phyloP scores from a whole-genome alignment of 2,329 filamentous ascomycete genomes.

The Bipolaris sorokiniana region DNA sequence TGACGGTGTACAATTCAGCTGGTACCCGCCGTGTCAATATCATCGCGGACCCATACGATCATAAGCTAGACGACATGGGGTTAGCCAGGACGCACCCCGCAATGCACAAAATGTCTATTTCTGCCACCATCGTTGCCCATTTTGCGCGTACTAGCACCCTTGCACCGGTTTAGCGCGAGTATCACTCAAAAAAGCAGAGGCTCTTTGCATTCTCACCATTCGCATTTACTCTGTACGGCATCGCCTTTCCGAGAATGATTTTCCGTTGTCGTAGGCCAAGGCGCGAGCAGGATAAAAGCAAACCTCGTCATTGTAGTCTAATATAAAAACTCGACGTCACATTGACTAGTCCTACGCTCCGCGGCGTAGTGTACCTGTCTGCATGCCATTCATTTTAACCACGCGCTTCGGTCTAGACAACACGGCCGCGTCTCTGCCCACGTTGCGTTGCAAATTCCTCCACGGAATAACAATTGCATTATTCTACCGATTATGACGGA shows the following conservation, averaged over 20 bases:
- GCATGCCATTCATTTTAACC: background rate
- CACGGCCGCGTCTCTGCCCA: background rate
- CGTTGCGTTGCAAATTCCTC: slow-evolving; percentile 4
- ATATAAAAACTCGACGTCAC: slow-evolving; percentile 23
- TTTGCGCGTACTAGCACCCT: background rate
- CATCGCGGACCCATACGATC: slow-evolving; percentile 8
- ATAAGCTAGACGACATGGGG: slow-evolving; percentile 6
- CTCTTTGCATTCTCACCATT: background rate
- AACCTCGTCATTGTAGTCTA: background rate
- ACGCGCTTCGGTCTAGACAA: background rate
- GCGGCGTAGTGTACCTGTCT: slow-evolving; percentile 1
- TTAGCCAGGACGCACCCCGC: slow-evolving; percentile 11
- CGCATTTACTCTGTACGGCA: background rate
- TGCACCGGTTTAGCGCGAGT: background rate
- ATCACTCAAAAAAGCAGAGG: too few relatives aligned
- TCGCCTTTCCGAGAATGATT: background rate
- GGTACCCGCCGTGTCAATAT: slow-evolving; percentile 10
- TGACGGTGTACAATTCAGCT: background rate
- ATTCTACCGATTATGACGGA: slow-evolving; percentile 17
- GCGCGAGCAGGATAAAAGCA: slow-evolving; percentile 1
- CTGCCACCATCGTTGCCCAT: background rate
- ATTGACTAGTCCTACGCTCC: slow-evolving; percentile 18
- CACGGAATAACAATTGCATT: slow-evolving; percentile 7
- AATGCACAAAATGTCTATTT: background rate
- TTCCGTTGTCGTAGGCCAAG: slow-evolving; percentile 1